phyloP scores from a whole-genome alignment of 1,284 basidiomycete species.

The Cryptococcus sp. region DNA sequence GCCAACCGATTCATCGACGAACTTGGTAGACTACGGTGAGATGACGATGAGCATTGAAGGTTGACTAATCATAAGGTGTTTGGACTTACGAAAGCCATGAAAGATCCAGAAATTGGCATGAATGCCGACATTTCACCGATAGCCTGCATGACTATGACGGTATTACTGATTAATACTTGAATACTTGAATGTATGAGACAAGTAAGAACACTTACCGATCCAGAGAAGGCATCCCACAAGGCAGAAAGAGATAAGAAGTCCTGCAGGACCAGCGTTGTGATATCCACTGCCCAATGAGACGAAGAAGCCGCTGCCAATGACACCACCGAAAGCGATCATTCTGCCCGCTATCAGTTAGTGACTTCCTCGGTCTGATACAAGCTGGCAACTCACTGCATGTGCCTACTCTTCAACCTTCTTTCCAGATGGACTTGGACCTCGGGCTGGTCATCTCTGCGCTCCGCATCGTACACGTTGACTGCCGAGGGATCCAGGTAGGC shows the following conservation, averaged over 20 bases:
- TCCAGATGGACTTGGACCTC: too few relatives aligned
- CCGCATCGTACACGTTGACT: too few relatives aligned
- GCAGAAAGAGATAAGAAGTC: not conserved
- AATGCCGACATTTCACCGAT: conserved; percentile 6
- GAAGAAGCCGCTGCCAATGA: conserved; percentile 6
- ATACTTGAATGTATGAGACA: not conserved
- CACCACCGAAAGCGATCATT: conserved; percentile 2
- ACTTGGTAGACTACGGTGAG: too few relatives aligned
- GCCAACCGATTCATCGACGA: too few relatives aligned
- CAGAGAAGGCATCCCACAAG: conserved; percentile 4
- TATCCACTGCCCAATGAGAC: conserved; percentile 7
- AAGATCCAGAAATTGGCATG: conserved; percentile 3
- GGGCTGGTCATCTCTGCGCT: too few relatives aligned
- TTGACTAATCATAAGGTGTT: too few relatives aligned
- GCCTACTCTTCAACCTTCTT: too few relatives aligned
- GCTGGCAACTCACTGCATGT: too few relatives aligned
- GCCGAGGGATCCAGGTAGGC: too few relatives aligned
- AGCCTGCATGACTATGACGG: conserved; percentile 2
- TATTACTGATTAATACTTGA: not conserved
- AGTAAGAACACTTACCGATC: not conserved
- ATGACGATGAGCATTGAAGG: too few relatives aligned
- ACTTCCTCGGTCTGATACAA: too few relatives aligned
- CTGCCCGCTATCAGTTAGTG: not conserved
- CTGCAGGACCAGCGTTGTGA: conserved; percentile 5
- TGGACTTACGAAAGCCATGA: not conserved